Evolutionary conservation across 495 filamentous ascomycete genomes (phyloP).

Genomic region (Penicillium lagena): DNA sequence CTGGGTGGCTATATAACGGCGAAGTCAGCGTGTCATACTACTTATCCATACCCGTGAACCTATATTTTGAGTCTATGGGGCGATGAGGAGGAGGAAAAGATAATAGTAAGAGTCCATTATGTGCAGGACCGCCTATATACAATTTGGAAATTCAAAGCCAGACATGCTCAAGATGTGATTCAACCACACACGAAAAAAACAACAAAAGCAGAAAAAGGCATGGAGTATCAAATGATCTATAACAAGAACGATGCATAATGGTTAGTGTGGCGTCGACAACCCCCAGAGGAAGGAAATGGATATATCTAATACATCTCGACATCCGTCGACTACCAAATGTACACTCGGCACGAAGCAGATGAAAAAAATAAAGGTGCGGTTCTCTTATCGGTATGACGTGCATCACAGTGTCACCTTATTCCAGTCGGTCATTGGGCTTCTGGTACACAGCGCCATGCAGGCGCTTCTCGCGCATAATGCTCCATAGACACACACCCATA

Average conservation of each 20-base stretch:
- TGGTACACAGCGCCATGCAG: constrained; percentile 18
- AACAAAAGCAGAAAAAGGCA: constrained; percentile 1
- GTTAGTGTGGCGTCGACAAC: not conserved
- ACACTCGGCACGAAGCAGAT: no score
- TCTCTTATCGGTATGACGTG: no score
- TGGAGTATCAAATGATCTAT: constrained; percentile 11
- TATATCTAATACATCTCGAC: no score
- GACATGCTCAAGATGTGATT: not conserved
- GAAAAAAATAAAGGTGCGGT: no score
- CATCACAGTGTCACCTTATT: constrained; percentile 7
- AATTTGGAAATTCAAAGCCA: not conserved
- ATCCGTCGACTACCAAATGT: no score
- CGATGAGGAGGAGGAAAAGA: no score
- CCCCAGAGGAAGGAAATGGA: not conserved
- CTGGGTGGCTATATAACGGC: no score
- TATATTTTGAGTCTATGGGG: no score
- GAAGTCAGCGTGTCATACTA: no score
- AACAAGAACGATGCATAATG: not conserved
- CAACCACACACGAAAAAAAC: not conserved
- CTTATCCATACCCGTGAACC: no score
- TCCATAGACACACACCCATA: constrained; percentile 63
- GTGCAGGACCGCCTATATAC: no score
- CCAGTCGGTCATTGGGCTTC: constrained; percentile 32
- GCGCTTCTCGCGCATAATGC: constrained; percentile 62
- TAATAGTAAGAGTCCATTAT: no score